A percentile compares a stretch with the other conserved stretches of the same genome.
These are phyloP conservation scores for Cyanidioschyzon merolae DNA, from an alignment of 23 red algal genomes.

Conservation along the genomic window DNA sequence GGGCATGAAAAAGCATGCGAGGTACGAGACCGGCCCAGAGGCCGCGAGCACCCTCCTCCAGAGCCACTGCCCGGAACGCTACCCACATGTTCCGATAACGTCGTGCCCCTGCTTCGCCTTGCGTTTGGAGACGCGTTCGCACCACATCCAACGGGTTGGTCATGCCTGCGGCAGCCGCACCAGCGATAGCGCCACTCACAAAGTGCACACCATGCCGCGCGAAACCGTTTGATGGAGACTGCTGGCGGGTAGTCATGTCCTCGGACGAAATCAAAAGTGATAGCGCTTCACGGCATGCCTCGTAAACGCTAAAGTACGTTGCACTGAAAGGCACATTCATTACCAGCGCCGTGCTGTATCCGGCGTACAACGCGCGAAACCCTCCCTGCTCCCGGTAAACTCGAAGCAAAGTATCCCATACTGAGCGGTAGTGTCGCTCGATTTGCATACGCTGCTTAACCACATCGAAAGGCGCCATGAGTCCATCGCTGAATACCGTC, in stretches of 20 bases:
- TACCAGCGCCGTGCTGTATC: conserved; percentile 57
- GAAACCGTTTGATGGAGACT: background rate
- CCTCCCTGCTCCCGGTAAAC: conserved; percentile 54
- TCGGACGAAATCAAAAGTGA: conserved; percentile 3
- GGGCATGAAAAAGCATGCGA: conserved; percentile 75
- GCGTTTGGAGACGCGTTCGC: conserved; percentile 84
- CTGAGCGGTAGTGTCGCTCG: conserved; percentile 6
- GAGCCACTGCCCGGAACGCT: conserved; percentile 40
- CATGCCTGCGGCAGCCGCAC: conserved; percentile 44
- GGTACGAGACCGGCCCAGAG: conserved; percentile 59
- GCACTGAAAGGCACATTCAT: conserved; percentile 93
- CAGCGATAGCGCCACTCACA: conserved; percentile 50
- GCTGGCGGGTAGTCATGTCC: background rate
- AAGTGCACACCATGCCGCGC: conserved; percentile 22
- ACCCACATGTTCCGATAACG: conserved; percentile 53
- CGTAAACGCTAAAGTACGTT: conserved; percentile 59
- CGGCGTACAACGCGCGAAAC: conserved; percentile 57
- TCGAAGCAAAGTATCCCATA: conserved; percentile 27
- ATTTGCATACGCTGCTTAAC: conserved; percentile 96
- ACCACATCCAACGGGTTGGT: conserved; percentile 95
- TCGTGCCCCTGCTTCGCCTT: conserved; percentile 87
- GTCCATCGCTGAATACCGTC: conserved; percentile 52
- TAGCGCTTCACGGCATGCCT: conserved; percentile 37
- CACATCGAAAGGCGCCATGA: conserved; percentile 91
- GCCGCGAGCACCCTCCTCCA: conserved; percentile 52